A percentile compares a stretch with the other conserved stretches of the same genome.
Evolutionary conservation across 2,329 filamentous ascomycete species (phyloP).

Genomic region (Aspergillus texensis): DNA sequence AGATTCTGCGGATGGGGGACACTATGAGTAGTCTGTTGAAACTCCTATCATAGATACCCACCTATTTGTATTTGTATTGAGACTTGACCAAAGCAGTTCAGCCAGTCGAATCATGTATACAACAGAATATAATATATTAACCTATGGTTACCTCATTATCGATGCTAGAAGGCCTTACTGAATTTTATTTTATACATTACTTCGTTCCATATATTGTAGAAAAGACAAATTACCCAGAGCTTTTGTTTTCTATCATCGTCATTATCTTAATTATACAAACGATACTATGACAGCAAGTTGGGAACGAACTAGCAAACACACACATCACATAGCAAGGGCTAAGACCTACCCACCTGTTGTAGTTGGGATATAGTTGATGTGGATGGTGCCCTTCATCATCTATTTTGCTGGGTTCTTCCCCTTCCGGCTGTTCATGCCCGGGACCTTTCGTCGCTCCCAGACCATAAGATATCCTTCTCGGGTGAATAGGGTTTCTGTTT

Average conservation of each 20-base stretch:
- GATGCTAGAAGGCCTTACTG: not conserved
- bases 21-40: constrained; percentile 18
- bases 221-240: not conserved
- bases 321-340: not conserved
- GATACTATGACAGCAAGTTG: not conserved
- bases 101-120: not conserved
- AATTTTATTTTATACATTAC: not conserved
- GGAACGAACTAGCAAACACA: not conserved
- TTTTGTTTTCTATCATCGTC: constrained; percentile 9
- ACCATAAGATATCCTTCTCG: constrained; percentile 95
- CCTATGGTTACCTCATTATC: not conserved
- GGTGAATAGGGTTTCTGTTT: constrained; percentile 85
- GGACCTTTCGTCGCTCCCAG: constrained; percentile 77
- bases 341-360: not conserved
- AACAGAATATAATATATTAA: not conserved
- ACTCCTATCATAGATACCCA: not conserved
- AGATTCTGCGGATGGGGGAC: constrained; percentile 45
- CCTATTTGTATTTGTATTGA: too few species aligned
- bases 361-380: not conserved
- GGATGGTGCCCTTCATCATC: not conserved
- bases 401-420: constrained; percentile 32
- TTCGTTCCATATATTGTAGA: not conserved
- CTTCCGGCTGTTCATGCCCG: constrained; percentile 42
- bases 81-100: not conserved
- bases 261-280: constrained; percentile 17